Conservation (phyloP, 2,329 filamentous ascomycete species). For the Penicillium capsulatum region DNA sequence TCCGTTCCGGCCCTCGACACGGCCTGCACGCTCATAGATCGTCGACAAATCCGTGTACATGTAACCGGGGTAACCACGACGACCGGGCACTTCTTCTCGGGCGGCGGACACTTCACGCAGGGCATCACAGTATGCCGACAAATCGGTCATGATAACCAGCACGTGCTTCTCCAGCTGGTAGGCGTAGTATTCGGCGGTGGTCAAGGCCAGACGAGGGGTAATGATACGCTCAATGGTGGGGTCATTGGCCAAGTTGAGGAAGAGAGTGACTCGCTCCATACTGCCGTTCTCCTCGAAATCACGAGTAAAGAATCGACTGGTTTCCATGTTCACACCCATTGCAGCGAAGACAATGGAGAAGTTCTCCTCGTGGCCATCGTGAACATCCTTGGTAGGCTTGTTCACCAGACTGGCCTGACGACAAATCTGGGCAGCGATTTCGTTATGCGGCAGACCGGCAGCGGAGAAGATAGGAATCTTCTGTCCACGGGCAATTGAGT, state of each 20-base stretch:
- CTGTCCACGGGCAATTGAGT: constrained; percentile 94
- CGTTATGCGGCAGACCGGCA: constrained; percentile 96
- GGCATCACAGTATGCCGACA: constrained; percentile 97
- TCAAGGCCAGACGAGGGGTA: constrained; percentile 94
- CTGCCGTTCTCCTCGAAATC: constrained; percentile 99
- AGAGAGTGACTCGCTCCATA: constrained; percentile 93
- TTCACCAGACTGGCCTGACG: constrained; percentile 91
- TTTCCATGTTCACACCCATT: constrained; percentile 99
- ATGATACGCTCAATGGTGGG: constrained; percentile 99
- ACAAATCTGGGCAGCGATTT: constrained; percentile 98
- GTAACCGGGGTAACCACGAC: constrained; percentile 99
- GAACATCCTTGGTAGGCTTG: constrained; percentile 88
- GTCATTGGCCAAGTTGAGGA: constrained; percentile 98
- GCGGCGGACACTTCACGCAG: constrained; percentile 97
- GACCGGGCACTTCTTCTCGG: constrained; percentile 96
- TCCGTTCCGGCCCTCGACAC: constrained; percentile 93
- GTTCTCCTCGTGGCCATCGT: constrained; percentile 97
- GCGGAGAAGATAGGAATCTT: constrained; percentile 99
- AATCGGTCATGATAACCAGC: constrained; percentile 93
- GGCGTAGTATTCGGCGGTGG: constrained; percentile 98
- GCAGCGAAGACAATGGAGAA: constrained; percentile 99
- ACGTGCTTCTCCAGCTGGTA: constrained; percentile 99
- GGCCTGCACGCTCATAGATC: constrained; percentile 97
- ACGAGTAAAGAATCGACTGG: constrained; percentile 93
- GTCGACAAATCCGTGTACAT: constrained; percentile 99